Evolutionary conservation across 2,329 filamentous ascomycete genomes (phyloP), one percentile per base, ranked within the genome.

Genomic region (Echinosphaeria canescens): DNA sequence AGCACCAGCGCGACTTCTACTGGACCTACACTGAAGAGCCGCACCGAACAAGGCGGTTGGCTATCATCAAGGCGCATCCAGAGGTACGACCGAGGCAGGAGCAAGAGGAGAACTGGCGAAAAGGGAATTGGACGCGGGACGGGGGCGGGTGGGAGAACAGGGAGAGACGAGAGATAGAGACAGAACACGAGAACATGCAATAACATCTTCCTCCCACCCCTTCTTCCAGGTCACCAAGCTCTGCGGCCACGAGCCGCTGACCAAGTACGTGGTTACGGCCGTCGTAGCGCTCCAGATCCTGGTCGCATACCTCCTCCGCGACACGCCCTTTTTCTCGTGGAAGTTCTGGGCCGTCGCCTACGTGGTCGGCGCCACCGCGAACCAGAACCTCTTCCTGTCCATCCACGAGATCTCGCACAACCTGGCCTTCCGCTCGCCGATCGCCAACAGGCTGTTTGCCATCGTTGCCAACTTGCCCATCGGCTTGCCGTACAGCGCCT

Each of bases 361-460:
- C 51, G 54, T 92, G 29, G 62, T 98, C 34, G 88, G 88, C 30
- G 88, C 88, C 16, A 95, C 88, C 0, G 73, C 85, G 29, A 98
- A 95, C 59, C 88, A 98, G 59, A 98, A 98, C 50, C 67, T 95
- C 27, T 98, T 98, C 57, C 71, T 98, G 23, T 82, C 88, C 31
- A 98, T 98, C 43, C 88, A 98, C 55, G 88, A 98, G 53, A 95
- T 98, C 48, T 91, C 81, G 11, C 88, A 98, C 55, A 98, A 98
- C 47, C 61, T 98, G 34, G 88, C 85, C 19, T 95, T 95, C 60
- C 70, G 69, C 37, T 84, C 70, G 15, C 63, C 79, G 2, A 47
- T 72, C 23, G 73, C 70, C 33, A 98, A 98, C 53, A 63, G 88
- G 13, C 45, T 92, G 27, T 62, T 95, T 36, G 88, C 88, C 36